Conservation (phyloP, 768 basidiomycete species). For the Infundibulicybe gibba region DNA sequence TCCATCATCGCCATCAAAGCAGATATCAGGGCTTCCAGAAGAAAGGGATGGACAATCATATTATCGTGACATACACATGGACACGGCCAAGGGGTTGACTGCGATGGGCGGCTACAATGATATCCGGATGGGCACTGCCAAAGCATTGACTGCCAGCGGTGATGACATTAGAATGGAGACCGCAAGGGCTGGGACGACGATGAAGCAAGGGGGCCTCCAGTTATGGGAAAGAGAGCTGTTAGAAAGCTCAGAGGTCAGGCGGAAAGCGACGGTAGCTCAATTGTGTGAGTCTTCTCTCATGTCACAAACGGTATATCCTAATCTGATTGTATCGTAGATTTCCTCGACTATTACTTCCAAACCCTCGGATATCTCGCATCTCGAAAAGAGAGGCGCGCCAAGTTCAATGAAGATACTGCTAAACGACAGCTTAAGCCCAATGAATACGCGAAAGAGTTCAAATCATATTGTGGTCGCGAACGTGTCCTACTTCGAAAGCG, state of each 20-base stretch:
- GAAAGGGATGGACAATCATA: conserved; percentile 16
- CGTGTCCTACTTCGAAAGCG: conserved; percentile 88
- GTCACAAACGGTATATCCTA: conserved; percentile 2
- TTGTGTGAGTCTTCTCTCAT: conserved; percentile 62
- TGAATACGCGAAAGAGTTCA: conserved; percentile 78
- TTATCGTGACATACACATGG: conserved; percentile 70
- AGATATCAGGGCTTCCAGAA: conserved; percentile 23
- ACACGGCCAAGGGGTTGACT: conserved; percentile 65
- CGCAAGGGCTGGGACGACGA: conserved; percentile 47
- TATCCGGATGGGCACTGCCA: conserved; percentile 76
- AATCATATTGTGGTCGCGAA: conserved; percentile 91
- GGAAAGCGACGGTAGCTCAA: conserved; percentile 96
- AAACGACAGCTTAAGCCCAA: conserved; percentile 52
- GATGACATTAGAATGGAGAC: conserved; percentile 72
- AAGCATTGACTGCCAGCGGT: conserved; percentile 39
- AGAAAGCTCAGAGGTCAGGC: conserved; percentile 82
- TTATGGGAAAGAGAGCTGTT: conserved; percentile 86
- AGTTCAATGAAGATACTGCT: conserved; percentile 81
- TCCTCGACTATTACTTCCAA: conserved; percentile 98
- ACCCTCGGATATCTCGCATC: conserved; percentile 83
- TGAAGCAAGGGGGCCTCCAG: conserved; percentile 56
- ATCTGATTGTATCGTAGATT: conserved; percentile 50
- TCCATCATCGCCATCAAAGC: conserved; percentile 21
- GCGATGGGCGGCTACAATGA: conserved; percentile 27
- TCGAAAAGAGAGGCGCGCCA: conserved; percentile 79